These are phyloP conservation scores for Phyllostachys edulis DNA, from an alignment of 176 grass and related monocot species.

Conservation along the genomic window DNA sequence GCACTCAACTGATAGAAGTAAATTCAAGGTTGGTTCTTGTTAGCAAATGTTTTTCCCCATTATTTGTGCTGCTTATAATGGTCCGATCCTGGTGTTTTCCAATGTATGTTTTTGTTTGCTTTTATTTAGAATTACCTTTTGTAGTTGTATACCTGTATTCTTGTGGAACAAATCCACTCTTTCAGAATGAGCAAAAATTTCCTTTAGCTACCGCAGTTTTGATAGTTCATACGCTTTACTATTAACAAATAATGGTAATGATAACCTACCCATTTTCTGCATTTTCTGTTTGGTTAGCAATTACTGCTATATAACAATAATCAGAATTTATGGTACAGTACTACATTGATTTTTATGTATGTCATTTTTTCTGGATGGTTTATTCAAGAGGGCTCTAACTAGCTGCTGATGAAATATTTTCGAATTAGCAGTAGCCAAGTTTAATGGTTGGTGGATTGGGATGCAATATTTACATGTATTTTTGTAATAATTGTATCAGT, in stretches of 20 bases:
- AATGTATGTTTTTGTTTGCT: not conserved
- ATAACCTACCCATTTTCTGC: not conserved
- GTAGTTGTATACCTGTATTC: constrained; percentile 9
- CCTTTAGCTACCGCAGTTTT: not conserved
- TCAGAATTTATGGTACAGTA: not conserved
- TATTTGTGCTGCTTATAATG: not conserved
- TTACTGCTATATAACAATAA: not conserved
- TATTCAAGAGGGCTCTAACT: not conserved
- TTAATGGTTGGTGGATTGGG: not conserved
- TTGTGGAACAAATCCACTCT: not conserved
- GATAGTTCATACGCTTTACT: not conserved
- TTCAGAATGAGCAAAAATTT: not conserved
- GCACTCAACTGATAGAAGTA: constrained; percentile 81
- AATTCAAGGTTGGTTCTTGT: constrained; percentile 82
- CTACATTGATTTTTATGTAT: not conserved
- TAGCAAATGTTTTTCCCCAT: not conserved
- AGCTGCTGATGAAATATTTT: constrained; percentile 7
- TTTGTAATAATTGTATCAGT: not conserved
- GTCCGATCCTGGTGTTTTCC: not conserved
- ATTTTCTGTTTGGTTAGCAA: not conserved
- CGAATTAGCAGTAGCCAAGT: not conserved
- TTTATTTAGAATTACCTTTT: not conserved
- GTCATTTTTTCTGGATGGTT: not conserved
- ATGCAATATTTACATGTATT: not conserved
- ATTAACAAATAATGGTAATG: not conserved